Conservation (phyloP, 192 early-diverging fungal species). For the Backusella psychrophila region DNA sequence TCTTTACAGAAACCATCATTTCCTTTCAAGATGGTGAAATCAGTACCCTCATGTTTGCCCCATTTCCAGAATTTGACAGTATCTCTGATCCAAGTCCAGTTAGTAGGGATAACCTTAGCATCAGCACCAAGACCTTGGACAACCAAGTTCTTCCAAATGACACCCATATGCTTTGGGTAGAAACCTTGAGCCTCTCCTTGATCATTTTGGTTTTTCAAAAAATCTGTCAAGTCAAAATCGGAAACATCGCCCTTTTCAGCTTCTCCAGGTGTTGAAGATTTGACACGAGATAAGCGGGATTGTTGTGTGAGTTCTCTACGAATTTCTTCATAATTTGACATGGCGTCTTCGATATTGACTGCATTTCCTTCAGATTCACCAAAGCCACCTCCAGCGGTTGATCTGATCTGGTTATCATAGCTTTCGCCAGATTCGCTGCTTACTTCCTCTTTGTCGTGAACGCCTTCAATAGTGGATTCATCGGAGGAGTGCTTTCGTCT, state of each 20-base stretch:
- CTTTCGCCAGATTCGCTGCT: not conserved
- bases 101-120: slow-evolving; percentile 37
- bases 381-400: slow-evolving; percentile 19
- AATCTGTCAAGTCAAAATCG: slow-evolving; percentile 44
- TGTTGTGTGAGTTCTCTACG: slow-evolving; percentile 28
- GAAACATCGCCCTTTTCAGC: slow-evolving; percentile 17
- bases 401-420: not conserved
- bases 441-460: slow-evolving; percentile 12
- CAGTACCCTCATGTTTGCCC: slow-evolving; percentile 15
- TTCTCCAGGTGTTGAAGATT: slow-evolving; percentile 20
- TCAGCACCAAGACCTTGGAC: slow-evolving; percentile 41
- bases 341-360: slow-evolving; percentile 32
- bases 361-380: slow-evolving; percentile 34
- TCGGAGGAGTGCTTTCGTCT: not conserved
- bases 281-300: slow-evolving; percentile 17
- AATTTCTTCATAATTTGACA: slow-evolving; percentile 23
- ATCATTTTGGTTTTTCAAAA: slow-evolving; percentile 30
- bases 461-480: slow-evolving; percentile 9
- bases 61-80: slow-evolving; percentile 29
- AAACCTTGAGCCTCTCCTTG: slow-evolving; percentile 35
- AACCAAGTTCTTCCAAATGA: slow-evolving; percentile 46
- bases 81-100: slow-evolving; percentile 15
- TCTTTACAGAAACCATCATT: slow-evolving; percentile 70
- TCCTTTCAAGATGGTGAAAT: slow-evolving; percentile 51
- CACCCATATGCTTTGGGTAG: slow-evolving; percentile 42